Evolutionary conservation across 129 eudicot genomes (phyloP), one percentile per base, ranked within the genome.

Genomic region (Deinandra increscens): DNA sequence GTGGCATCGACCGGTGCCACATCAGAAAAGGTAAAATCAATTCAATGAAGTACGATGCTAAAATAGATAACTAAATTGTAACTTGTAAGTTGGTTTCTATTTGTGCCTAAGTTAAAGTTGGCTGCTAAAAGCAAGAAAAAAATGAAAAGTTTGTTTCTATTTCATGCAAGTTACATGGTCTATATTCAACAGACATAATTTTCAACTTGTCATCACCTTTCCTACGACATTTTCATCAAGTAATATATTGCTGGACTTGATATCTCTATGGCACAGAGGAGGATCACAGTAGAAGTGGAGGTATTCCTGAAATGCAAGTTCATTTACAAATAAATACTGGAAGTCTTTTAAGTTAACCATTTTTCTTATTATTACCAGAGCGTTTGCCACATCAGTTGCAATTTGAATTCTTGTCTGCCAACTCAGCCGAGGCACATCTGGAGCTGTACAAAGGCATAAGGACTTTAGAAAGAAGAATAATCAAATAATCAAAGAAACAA

Each of bases 381-480:
- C 99, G 63, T 89, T 94, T 56, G 99, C 99, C 75, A 94, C 97
- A 29, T 94, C 97, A n/a, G 89, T 85, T 37, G 99, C 97, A 64
- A 94, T 89, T 61, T 94, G 97, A 65, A 94, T 84, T 77, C 97
- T 89, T 39, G 84, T 85, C 54, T 75, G 88, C 99, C 99, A 94
- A 73, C 87, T 83, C 56, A 94, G 83, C 49, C 88, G 88, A 74
- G 83, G 78, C 66, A 70, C 76, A 66, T 88, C 84, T 22, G 86
- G 86, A 68, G 82, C 99, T 94, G 85, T 69, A 68, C 26, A 85
- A 64, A 73, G 58, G 56, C 79, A 56, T 58, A 19, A 33, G 38
- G 18, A 59, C 64, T 23, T 36, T 18, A 64, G 44, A 54, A 59
- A 72, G 39, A 56, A 18, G 29, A 44, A 59, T 5, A 54, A 56